Evolutionary conservation across 129 eudicot genomes (phyloP).

Genomic region (Helianthus tuberosus): DNA sequence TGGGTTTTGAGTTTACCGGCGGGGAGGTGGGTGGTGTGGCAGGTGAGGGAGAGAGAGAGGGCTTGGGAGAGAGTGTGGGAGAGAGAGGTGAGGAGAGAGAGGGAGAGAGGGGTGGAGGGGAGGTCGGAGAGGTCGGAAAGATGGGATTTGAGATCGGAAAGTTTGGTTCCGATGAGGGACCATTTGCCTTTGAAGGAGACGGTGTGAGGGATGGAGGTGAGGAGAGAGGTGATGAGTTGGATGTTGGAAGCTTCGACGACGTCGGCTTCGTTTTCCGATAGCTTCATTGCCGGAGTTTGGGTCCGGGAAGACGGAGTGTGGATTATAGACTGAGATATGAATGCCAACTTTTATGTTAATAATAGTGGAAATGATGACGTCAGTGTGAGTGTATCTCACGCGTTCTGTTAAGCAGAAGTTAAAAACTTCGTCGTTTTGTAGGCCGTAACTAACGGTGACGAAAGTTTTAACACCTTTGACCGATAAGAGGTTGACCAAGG

Average conservation of each 20-base stretch:
- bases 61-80: slow-evolving; percentile 54
- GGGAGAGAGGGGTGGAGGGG: slow-evolving; percentile 42
- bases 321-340: background rate
- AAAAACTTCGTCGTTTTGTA: slow-evolving; percentile 4
- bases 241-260: slow-evolving; percentile 28
- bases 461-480: no score
- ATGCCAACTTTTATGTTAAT: slow-evolving; percentile 24
- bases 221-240: slow-evolving; percentile 45
- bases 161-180: slow-evolving; percentile 62
- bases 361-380: background rate
- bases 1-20: slow-evolving; percentile 87
- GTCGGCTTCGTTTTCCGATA: slow-evolving; percentile 40
- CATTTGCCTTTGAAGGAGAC: slow-evolving; percentile 68
- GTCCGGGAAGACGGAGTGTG: background rate
- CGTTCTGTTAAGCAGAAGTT: background rate
- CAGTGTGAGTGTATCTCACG: slow-evolving; percentile 20
- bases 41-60: slow-evolving; percentile 44
- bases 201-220: slow-evolving; percentile 46
- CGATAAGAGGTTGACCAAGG: no score
- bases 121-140: slow-evolving; percentile 55
- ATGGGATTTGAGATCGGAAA: slow-evolving; percentile 51
- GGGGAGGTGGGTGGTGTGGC: slow-evolving; percentile 44
- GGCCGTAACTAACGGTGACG: background rate
- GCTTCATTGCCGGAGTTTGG: slow-evolving; percentile 39
- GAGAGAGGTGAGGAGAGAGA: slow-evolving; percentile 55